phyloP scores from a whole-genome alignment of 176 grass and related monocot species.

The Puccinellia tenuiflora region DNA sequence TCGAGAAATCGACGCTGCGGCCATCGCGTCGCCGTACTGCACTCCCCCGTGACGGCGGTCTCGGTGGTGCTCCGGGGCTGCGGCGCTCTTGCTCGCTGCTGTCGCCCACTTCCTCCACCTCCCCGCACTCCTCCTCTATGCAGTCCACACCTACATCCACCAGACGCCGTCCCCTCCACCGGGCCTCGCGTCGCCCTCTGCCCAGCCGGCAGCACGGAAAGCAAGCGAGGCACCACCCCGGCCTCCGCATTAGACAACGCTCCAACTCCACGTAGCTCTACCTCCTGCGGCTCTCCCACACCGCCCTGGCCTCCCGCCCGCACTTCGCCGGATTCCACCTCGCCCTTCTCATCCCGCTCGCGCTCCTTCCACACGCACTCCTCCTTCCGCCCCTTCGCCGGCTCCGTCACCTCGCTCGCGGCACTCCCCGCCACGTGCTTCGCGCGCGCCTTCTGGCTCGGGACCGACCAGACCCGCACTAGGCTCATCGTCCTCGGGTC shows the following conservation, averaged over 20 bases:
- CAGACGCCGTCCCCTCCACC: slow-evolving; percentile 57
- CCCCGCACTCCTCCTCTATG: slow-evolving; percentile 56
- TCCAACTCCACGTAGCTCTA: slow-evolving; percentile 69
- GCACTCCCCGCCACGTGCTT: slow-evolving; percentile 49
- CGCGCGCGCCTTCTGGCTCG: slow-evolving; percentile 83
- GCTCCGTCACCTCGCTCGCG: slow-evolving; percentile 51
- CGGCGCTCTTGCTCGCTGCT: background rate
- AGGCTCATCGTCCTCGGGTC: slow-evolving; percentile 59
- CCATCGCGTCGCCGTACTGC: too few relatives aligned
- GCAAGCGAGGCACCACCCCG: slow-evolving; percentile 24
- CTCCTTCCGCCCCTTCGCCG: slow-evolving; percentile 33
- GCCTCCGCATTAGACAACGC: slow-evolving; percentile 36
- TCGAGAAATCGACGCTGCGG: too few relatives aligned
- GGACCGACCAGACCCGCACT: slow-evolving; percentile 63
- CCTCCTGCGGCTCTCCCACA: slow-evolving; percentile 70
- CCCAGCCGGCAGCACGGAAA: slow-evolving; percentile 11
- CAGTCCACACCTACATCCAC: slow-evolving; percentile 92
- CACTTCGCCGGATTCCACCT: slow-evolving; percentile 53
- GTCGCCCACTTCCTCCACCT: slow-evolving; percentile 45
- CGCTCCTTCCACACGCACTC: slow-evolving; percentile 32
- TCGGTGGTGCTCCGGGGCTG: too few relatives aligned
- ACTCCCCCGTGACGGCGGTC: too few relatives aligned
- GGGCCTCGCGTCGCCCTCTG: slow-evolving; percentile 63
- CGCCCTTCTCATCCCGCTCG: slow-evolving; percentile 40
- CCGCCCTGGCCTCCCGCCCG: slow-evolving; percentile 48